Evolutionary conservation across 2,329 filamentous ascomycete genomes (phyloP).

Genomic region (Colletotrichum incanum): DNA sequence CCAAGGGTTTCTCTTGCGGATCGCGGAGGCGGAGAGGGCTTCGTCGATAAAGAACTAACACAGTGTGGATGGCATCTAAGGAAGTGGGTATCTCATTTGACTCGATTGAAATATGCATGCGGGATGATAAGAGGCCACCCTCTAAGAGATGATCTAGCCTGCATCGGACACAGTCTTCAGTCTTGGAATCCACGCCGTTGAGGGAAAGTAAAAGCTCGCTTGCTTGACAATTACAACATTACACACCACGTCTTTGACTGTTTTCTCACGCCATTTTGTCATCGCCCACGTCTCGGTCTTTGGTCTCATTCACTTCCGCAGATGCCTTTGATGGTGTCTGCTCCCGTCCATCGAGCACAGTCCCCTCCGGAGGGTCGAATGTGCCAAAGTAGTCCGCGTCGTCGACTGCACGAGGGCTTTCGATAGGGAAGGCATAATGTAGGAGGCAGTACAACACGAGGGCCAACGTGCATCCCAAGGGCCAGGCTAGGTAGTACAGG

Average conservation of each 20-base stretch:
- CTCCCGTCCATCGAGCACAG: conserved; percentile 14
- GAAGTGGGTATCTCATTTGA: neutral
- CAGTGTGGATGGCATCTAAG: neutral
- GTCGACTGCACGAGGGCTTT: conserved; percentile 44
- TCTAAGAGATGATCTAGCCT: neutral
- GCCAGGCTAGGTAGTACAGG: conserved; percentile 49
- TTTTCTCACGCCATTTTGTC: conserved; percentile 16
- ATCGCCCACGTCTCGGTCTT: neutral
- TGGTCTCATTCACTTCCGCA: neutral
- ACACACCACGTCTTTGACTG: neutral
- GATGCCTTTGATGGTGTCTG: conserved; percentile 8
- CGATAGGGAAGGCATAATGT: conserved; percentile 45
- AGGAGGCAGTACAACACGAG: conserved; percentile 44
- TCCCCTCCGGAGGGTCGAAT: conserved; percentile 43
- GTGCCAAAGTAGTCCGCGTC: conserved; percentile 50
- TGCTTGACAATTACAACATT: neutral
- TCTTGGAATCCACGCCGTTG: neutral
- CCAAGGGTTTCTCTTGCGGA: neutral
- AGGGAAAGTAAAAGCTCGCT: neutral
- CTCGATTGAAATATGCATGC: neutral
- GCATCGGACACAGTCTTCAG: neutral
- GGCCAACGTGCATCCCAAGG: conserved; percentile 45
- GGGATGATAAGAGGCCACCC: neutral
- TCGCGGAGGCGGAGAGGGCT: neutral
- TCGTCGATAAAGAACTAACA: neutral